phyloP scores from a whole-genome alignment of 441 rosid species.

The Croton laevigatus region DNA sequence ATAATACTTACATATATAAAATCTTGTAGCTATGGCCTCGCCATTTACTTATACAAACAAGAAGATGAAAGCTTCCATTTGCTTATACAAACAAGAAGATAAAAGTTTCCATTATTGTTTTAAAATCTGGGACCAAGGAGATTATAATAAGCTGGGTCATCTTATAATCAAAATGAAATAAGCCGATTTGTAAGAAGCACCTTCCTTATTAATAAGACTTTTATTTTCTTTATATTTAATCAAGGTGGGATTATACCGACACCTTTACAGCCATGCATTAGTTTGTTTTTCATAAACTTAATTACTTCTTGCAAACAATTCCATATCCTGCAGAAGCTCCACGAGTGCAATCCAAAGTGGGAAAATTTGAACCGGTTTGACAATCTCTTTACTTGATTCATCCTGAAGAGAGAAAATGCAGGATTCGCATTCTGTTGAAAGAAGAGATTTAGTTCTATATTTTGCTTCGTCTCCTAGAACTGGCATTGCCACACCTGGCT shows the following conservation, averaged over 20 bases:
- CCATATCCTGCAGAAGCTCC: conserved; percentile 18
- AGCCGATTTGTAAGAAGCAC: no score
- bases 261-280: no score
- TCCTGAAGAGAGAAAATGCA: conserved; percentile 43
- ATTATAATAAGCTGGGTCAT: no score
- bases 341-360: conserved; percentile 20
- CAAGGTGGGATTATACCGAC: no score
- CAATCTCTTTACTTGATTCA: neutral
- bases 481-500: conserved; percentile 74
- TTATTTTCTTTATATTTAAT: no score
- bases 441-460: conserved; percentile 51
- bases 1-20: no score
- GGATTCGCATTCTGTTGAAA: conserved; percentile 45
- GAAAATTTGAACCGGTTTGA: neutral
- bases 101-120: neutral
- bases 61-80: neutral
- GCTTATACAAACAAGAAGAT: neutral
- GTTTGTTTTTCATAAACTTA: neutral
- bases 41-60: neutral
- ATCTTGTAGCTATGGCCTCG: no score
- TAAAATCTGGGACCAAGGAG: no score
- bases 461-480: conserved; percentile 67
- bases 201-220: no score
- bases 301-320: conserved; percentile 25
- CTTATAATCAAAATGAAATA: no score